Evolutionary conservation across 768 basidiomycete genomes (phyloP), one percentile per base, ranked within the genome.

Genomic region (Hericium erinaceus): DNA sequence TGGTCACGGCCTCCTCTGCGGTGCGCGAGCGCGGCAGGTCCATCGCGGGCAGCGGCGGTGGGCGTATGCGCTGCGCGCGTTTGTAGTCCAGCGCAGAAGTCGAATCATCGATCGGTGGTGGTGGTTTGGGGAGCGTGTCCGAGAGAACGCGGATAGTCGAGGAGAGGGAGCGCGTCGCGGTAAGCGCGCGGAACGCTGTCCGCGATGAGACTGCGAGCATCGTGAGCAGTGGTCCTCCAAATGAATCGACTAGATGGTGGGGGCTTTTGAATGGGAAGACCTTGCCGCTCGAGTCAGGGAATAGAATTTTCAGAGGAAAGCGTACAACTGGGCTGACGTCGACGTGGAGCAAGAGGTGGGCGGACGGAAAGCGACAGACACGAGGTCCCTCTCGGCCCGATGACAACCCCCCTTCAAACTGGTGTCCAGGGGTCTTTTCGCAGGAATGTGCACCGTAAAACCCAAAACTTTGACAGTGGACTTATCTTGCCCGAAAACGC

Each of bases 61-160:
- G 92, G 24, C 85, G 75, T 56, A 75, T 74, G 58, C 79, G 78
- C 60, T 92, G 89, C 8, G 79, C 69, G 38, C 75, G 77, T 73
- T 95, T 95, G 77, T 94, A 98, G 71, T 95, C 94, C 64, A 95
- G 76, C 11, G 95, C 95, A 18, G 92, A 94, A 0, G 95, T 98
- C 39, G 92, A 94, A 71, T 95, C 94, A 68, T 92, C 87, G 58
- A 95, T 89, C 4, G 91, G 77, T 54, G 78, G 84, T 0, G 89
- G 89, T 12, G 89, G 87, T 68, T 81, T 84, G 15, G 89, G 87
- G 24, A 77, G 77, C 0, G 55, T 52, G 40, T 59, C 53, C n/a
- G 64, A 55, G 3, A 57, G 51, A 38, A 52, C 63, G 60, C 46
- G 66, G 57, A 24, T 60, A 16, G n/a, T 60, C 20, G 58, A 56